These are phyloP conservation scores for Cutaneotrichosporon mucoides DNA, from an alignment of 1,284 basidiomycete genomes.

Conservation along the genomic window DNA sequence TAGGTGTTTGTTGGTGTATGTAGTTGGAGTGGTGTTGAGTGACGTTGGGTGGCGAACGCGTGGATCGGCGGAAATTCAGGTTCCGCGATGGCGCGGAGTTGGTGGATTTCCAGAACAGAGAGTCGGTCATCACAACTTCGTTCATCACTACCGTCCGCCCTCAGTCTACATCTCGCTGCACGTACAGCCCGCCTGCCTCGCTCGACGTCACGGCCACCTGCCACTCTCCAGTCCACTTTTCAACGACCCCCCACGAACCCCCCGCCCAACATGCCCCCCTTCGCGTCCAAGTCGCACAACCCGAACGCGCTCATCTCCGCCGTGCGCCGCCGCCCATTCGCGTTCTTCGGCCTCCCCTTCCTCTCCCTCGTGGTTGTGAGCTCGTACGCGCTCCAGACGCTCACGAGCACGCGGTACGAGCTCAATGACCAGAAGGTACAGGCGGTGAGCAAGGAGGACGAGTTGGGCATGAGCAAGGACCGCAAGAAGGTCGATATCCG, in stretches of 20 bases:
- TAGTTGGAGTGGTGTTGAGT: not conserved
- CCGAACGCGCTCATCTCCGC: slow-evolving; percentile 40
- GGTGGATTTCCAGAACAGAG: too few relatives aligned
- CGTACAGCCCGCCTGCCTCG: not conserved
- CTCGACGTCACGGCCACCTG: not conserved
- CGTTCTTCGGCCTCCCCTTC: slow-evolving; percentile 80
- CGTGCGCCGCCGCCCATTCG: slow-evolving; percentile 50
- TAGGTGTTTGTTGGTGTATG: not conserved
- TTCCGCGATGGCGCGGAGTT: not conserved
- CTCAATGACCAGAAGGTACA: slow-evolving; percentile 74
- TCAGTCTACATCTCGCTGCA: not conserved
- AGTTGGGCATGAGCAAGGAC: slow-evolving; percentile 70
- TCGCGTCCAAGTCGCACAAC: slow-evolving; percentile 56
- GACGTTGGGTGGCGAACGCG: slow-evolving; percentile 1
- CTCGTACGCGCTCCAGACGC: slow-evolving; percentile 74
- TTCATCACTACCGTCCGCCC: not conserved
- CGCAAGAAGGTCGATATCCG: slow-evolving; percentile 85
- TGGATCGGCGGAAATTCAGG: not conserved
- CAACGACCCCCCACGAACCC: too few relatives aligned
- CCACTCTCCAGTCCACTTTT: not conserved
- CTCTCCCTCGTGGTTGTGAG: slow-evolving; percentile 76
- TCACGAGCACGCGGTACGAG: slow-evolving; percentile 91
- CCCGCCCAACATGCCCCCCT: slow-evolving; percentile 46
- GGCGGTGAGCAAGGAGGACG: slow-evolving; percentile 75
- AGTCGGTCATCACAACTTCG: too few relatives aligned